Conservation (phyloP, 2,329 filamentous ascomycete genomes). For the Colletotrichum tropicale region DNA sequence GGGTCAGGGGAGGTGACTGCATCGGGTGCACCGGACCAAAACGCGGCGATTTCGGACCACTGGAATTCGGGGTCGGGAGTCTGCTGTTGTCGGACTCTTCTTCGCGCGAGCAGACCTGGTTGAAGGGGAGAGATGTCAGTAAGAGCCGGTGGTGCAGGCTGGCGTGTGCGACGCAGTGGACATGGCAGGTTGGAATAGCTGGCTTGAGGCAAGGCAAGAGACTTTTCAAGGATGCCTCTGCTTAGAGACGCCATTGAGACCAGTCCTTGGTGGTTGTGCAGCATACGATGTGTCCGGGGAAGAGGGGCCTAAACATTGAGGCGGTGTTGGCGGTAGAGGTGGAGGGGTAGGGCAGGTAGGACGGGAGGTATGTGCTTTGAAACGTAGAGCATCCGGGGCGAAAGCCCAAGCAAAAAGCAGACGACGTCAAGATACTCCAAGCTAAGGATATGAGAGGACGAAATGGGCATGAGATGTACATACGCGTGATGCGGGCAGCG, state of each 20-base stretch:
- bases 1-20: constrained; percentile 89
- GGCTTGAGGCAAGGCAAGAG: not conserved
- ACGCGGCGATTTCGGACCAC: constrained; percentile 68
- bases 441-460: not conserved
- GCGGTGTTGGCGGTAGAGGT: not conserved
- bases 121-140: constrained; percentile 28
- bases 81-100: constrained; percentile 67
- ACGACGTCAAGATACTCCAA: not conserved
- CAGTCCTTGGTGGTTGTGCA: not conserved
- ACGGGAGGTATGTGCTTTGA: constrained; percentile 6
- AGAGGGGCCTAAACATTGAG: not conserved
- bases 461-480: constrained; percentile 38
- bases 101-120: constrained; percentile 65
- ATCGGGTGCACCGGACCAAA: constrained; percentile 74
- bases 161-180: constrained; percentile 1
- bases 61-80: constrained; percentile 68
- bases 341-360: constrained; percentile 6
- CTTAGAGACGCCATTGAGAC: constrained; percentile 4
- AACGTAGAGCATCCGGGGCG: not conserved
- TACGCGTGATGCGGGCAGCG: constrained; percentile 83
- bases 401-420: constrained; percentile 15
- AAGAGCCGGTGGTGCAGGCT: constrained; percentile 7
- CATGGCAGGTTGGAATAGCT: not conserved
- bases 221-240: not conserved
- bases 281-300: not conserved